Base-by-base conservation (phyloP, 1,284 basidiomycete genomes). In the Cryptococcus maquisensis region DNA sequence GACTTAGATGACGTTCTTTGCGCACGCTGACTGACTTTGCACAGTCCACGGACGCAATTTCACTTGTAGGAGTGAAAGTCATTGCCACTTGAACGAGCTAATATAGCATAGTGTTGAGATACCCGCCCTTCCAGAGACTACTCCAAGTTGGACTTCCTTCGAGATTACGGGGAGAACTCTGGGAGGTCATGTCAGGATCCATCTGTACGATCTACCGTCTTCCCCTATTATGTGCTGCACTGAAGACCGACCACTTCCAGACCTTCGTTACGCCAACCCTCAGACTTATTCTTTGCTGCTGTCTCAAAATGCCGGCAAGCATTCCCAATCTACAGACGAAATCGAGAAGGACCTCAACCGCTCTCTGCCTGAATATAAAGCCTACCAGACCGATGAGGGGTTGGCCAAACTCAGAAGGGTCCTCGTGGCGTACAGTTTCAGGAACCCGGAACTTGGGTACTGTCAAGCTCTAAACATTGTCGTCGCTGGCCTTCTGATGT, bases 341-440 rank as follows among this genome's bases (percentile, higher is more conserved):
- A 99, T 99, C 48, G 96, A 98, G 77, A 99, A 99, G 77, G 96
- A 99, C 73, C 77, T 99, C 39, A 95, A 97, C 76, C 83, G 96
- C 20, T 92, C 89, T 77, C 77, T 97, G 56, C 93, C 93, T 0
- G 94, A 97, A 69, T 97, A 96, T 74, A 86, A 90, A 28, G 93
- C 91, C 1, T 97, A 95, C 73, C 93, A 97, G 71, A 84, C 83
- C 20, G 86, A 90, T 26, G 86, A 89, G 49, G 94, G 93, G 1
- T 90, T 97, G 55, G 77, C 76, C 43, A 86, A 90, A 7, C 80
- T 99, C 56, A 81, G 96, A 51, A 82, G 94, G 54, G 96, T 99
- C 1, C 76, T 99, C 48, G 92, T 94, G 43, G 95, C 96, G 1
- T 99, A 98, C 77, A 93, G 93, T 56, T 95, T 95, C 80, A 90